Evolutionary conservation across 2,329 filamentous ascomycete species (phyloP), one percentile per base, ranked within the genome.

Genomic region (Diaporthe sp.): DNA sequence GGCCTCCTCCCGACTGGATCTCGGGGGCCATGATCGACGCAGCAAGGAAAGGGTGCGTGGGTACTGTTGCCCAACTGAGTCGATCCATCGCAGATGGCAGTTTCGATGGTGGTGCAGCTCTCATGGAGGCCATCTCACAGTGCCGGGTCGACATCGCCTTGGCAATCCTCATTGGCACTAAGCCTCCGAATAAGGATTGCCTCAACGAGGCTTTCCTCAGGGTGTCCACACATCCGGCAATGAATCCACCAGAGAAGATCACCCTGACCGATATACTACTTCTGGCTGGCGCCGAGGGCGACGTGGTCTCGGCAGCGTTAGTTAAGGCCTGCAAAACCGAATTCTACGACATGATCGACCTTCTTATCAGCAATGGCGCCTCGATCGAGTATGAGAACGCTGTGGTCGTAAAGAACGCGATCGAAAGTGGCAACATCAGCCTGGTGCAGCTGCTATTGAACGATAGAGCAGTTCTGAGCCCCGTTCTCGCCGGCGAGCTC

Each of bases 201-300:
- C 81, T 92, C 4, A 86, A 89, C 72, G 85, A 87, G 34, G 88
- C 89, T 15, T 90, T 92, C 55, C 82, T 83, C 2, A 80, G 85
- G 7, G 82, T 91, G 1, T 85, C 89, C 75, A 80, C 84, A 1
- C 86, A 88, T 67, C 80, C 85, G 2, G 85, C 86, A 2, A 84
- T 90, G 25, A 85, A 85, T 8, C 86, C 87, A 0, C 85, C 86
- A 42, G 86, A 88, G 44, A 91, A 89, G 78, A 81, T 89, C 57
- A 85, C 85, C 3, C 83, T 92, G 76, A 85, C 88, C 0, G 90
- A 92, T 79, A 82, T 91, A 3, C 80, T 93, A 1, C 84, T 93
- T 2, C 91, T 90, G 72, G 90, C 89, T 1, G 90, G 91, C 0
- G 90, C 90, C 1, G 83, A 85, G 17, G 91, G 91, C 2, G 86